phyloP scores from a whole-genome alignment of 805 yeast species.

The Candida xiaguanensis region DNA sequence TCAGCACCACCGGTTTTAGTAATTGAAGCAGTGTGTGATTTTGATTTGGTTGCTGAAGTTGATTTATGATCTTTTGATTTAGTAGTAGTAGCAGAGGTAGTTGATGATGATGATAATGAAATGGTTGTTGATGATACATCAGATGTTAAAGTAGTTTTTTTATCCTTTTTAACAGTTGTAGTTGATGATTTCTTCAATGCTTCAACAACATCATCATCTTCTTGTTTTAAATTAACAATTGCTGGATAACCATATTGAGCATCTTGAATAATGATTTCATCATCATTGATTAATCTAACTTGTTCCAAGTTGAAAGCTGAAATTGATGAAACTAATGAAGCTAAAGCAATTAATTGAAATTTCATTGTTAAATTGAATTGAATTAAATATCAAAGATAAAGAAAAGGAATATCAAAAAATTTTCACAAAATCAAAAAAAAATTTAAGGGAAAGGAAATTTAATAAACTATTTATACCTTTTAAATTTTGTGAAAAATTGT shows the following conservation, averaged over 20 bases:
- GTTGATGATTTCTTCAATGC: neutral
- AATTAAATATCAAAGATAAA: too few relatives aligned
- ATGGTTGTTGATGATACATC: conserved; percentile 1
- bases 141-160: conserved; percentile 4
- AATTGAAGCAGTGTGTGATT: conserved; percentile 11
- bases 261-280: conserved; percentile 9
- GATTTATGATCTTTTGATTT: conserved; percentile 3
- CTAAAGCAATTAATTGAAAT: conserved; percentile 7
- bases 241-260: conserved; percentile 9
- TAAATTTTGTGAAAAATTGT: too few relatives aligned
- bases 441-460: neutral
- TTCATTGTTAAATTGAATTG: too few relatives aligned
- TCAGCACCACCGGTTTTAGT: conserved; percentile 13
- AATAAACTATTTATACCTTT: neutral
- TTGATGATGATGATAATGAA: neutral
- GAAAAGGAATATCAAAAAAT: neutral
- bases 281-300: conserved; percentile 9
- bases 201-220: conserved; percentile 4
- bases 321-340: conserved; percentile 7
- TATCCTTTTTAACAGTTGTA: neutral
- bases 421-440: neutral
- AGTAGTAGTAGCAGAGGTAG: conserved; percentile 5
- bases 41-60: conserved; percentile 7
- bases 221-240: conserved; percentile 7
- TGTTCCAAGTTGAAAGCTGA: conserved; percentile 9